Evolutionary conservation across 2,329 filamentous ascomycete genomes (phyloP).

Genomic region (Colletotrichum sp.): DNA sequence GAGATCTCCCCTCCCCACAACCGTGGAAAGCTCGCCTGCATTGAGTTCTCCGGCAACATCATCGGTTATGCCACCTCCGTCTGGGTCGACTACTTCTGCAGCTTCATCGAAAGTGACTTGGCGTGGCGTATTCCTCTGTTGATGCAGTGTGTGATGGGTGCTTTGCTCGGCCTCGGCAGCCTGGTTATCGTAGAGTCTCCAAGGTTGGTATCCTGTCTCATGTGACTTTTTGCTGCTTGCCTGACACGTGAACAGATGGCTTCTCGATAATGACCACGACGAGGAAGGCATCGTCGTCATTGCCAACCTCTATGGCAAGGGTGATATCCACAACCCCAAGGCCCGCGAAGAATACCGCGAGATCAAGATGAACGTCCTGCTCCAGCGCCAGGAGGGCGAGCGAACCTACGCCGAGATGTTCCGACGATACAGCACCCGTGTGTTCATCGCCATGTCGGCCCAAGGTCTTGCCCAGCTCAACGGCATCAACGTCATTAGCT

Average conservation of each 20-base stretch:
- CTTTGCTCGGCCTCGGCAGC: conserved; percentile 82
- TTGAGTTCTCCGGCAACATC: conserved; percentile 98
- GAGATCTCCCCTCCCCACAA: conserved; percentile 97
- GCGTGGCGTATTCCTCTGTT: conserved; percentile 90
- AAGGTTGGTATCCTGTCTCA: conserved; percentile 59
- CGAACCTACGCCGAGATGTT: conserved; percentile 95
- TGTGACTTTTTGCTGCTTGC: not conserved
- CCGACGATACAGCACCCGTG: conserved; percentile 85
- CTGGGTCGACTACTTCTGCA: conserved; percentile 98
- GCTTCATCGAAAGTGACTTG: conserved; percentile 81
- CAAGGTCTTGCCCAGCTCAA: conserved; percentile 96
- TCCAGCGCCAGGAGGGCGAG: conserved; percentile 94
- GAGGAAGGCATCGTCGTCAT: conserved; percentile 99
- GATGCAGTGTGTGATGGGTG: conserved; percentile 95
- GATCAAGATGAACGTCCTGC: conserved; percentile 97
- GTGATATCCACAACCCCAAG: conserved; percentile 91
- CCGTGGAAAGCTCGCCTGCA: conserved; percentile 92
- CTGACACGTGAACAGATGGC: conserved; percentile 68
- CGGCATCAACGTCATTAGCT: conserved; percentile 99
- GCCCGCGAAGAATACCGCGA: conserved; percentile 96
- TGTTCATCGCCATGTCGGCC: conserved; percentile 98
- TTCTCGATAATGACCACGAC: conserved; percentile 96
- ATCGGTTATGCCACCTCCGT: conserved; percentile 95
- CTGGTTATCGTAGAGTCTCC: conserved; percentile 96
- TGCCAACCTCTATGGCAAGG: conserved; percentile 94